Evolutionary conservation across 139 green algal species (phyloP), one percentile per base, ranked within the genome.

Genomic region (Monoraphidium neglectum): DNA sequence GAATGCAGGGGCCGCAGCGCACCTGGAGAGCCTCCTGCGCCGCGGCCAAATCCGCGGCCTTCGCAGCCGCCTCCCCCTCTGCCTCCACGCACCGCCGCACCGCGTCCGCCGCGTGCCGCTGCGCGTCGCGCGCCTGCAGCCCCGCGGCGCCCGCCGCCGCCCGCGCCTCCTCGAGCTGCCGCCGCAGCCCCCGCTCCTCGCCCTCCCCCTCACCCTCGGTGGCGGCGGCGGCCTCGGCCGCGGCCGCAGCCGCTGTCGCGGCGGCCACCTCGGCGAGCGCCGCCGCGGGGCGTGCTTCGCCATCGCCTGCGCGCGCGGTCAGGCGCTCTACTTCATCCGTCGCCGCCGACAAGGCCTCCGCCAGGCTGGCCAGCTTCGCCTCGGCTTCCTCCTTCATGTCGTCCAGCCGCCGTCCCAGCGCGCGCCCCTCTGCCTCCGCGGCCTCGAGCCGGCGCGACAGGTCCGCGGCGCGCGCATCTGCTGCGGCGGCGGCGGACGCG

Each of bases 391-490:
- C 4, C 35, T 73, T 12, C 63, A 67, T 51, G 13, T 64, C 47
- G 33, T 79, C 49, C 26, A 70, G 71, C 26, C 40, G 12, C 49
- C 64, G 73, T n/a, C 54, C 61, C 67, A 61, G 8, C 67, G 36
- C 10, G 5, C 36, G 47, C 24, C 61, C 47, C 3, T 35, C 51
- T 40, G 57, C 23, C 16, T 28, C 15, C 8, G 36, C 57, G 4
- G 71, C 71, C 28, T 70, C 6, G 1, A 79, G 63, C 61, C 72
- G 60, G 30, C 54, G 61, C 72, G 71, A 61, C 72, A 78, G 28
- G 30, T 53, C 33, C 36, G 63, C 30, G 1, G 33, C 13, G 28
- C 43, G 43, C 8, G 12, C 8, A 12, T 8, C 8, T 8, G 8
- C 43, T 12, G 43, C 43, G 8, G 8, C 43, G 43, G 43, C 43